Base-by-base conservation (phyloP, 805 yeast species). In the Schizosaccharomyces lindneri region DNA sequence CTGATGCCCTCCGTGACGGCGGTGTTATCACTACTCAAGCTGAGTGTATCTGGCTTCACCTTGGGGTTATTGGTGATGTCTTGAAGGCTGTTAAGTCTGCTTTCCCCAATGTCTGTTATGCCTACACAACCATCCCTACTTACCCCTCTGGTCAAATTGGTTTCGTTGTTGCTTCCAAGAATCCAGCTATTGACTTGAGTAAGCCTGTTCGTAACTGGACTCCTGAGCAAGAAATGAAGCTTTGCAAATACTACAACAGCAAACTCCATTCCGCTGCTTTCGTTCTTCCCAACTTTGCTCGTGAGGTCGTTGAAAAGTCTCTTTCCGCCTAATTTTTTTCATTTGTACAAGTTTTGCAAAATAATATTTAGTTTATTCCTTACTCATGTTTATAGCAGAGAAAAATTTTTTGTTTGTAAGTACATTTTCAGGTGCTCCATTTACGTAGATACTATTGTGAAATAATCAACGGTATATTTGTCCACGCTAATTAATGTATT, bases 61-160 rank as follows among this genome's bases (percentile, higher is more conserved):
- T 90, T 78, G 80, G 81, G 65, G 82, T 87, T 70, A 85, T 90
- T 69, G 79, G 84, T 70, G 80, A 85, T 67, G 80, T 90, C 75
- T 85, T 87, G 76, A 74, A 80, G 68, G 89, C 85, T 66, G 88
- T 96, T 74, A 73, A 77, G 65, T 80, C 81, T 65, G 87, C 90
- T 59, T 90, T 90, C 83, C 95, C 96, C 59, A 85, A 81, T 62
- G 97, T 84, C 55, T 93, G 85, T 61, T 89, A 88, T 72, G 88
- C 95, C 43, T 85, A 86, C 76, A 84, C 94, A 63, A 81, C 93
- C 70, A 87, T 89, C 67, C 98, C 98, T 70, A 89, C 97, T 63
- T 90, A 90, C 70, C 95, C 98, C 65, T 83, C 95, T 21, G 98
- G 98, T 65, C 94, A 88, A 72, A 84, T 90, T 69, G 98, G 97